phyloP scores from a whole-genome alignment of 257 asterid genomes.

The Avicennia marina region DNA sequence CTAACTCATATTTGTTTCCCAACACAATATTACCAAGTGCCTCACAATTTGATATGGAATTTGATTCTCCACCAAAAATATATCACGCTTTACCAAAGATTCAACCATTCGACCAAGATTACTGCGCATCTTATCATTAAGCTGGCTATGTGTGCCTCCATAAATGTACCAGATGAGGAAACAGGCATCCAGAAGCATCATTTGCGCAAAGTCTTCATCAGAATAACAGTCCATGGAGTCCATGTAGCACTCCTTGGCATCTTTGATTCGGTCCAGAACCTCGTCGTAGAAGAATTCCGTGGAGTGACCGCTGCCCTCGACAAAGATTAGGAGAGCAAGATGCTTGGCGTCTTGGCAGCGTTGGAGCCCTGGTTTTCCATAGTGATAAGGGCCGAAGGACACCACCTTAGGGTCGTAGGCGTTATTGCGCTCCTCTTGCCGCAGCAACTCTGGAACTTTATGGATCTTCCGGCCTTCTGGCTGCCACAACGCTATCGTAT shows the following conservation, averaged over 20 bases:
- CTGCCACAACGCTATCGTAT: too few relatives aligned
- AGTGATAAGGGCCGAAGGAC: slow-evolving; percentile 17
- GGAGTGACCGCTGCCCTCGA: neutral
- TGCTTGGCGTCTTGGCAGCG: neutral
- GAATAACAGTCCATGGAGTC: neutral
- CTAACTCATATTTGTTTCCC: too few relatives aligned
- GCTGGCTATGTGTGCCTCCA: neutral
- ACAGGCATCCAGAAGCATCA: slow-evolving; percentile 13
- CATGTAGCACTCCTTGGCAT: neutral
- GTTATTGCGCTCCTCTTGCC: too few relatives aligned
- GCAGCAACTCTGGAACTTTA: too few relatives aligned
- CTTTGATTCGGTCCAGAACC: neutral
- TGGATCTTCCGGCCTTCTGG: too few relatives aligned
- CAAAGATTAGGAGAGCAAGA: neutral
- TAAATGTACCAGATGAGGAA: slow-evolving; percentile 1
- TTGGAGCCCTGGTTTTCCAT: slow-evolving; percentile 11
- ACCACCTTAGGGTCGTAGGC: slow-evolving; percentile 36
- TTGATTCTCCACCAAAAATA: slow-evolving; percentile 16
- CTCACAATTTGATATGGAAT: neutral
- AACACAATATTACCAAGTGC: neutral
- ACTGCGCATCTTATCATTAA: neutral
- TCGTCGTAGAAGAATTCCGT: neutral
- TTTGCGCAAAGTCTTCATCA: neutral
- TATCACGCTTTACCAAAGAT: neutral
- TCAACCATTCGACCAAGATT: slow-evolving; percentile 1